Percentiles rank a stretch among this genome's conserved stretches.
Evolutionary conservation across 2,329 filamentous ascomycete species (phyloP).

Genomic region (Cladosporium sp.): DNA sequence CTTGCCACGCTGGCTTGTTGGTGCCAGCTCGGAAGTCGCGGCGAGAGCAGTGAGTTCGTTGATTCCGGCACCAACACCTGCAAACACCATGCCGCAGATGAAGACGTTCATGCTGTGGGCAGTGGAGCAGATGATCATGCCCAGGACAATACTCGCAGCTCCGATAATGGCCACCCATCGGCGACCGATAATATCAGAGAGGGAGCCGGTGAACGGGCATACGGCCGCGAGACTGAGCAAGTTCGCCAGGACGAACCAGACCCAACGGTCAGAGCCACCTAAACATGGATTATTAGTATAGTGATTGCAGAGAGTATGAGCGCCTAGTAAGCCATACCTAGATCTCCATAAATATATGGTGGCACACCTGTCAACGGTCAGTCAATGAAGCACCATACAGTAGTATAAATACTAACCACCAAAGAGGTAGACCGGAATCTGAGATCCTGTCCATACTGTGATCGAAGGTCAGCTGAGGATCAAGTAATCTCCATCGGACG

Average conservation of each 20-base stretch:
- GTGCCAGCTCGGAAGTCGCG: conserved; percentile 68
- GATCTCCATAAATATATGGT: conserved; percentile 58
- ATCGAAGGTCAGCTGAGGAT: conserved; percentile 5
- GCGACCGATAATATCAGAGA: conserved; percentile 66
- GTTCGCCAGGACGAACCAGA: conserved; percentile 56
- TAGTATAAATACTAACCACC: conserved; percentile 31
- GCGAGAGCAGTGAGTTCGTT: conserved; percentile 70
- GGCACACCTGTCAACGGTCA: conserved; percentile 32
- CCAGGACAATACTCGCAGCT: conserved; percentile 56
- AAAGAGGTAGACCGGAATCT: conserved; percentile 57
- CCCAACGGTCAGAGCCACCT: conserved; percentile 46
- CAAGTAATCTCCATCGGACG: background rate
- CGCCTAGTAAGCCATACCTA: conserved; percentile 40
- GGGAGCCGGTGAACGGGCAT: conserved; percentile 65
- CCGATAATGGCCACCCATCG: conserved; percentile 62
- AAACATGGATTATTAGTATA: background rate
- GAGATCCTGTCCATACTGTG: conserved; percentile 59
- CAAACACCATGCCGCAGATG: conserved; percentile 63
- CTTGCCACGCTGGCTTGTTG: conserved; percentile 63
- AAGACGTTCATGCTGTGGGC: conserved; percentile 62
- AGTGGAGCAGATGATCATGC: conserved; percentile 61
- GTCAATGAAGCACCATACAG: background rate
- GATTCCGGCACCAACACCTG: conserved; percentile 67
- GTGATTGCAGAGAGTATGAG: background rate
- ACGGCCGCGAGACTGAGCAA: conserved; percentile 60